Evolutionary conservation across 2,329 filamentous ascomycete genomes (phyloP).

Genomic region (Amesomyces nigricolor): DNA sequence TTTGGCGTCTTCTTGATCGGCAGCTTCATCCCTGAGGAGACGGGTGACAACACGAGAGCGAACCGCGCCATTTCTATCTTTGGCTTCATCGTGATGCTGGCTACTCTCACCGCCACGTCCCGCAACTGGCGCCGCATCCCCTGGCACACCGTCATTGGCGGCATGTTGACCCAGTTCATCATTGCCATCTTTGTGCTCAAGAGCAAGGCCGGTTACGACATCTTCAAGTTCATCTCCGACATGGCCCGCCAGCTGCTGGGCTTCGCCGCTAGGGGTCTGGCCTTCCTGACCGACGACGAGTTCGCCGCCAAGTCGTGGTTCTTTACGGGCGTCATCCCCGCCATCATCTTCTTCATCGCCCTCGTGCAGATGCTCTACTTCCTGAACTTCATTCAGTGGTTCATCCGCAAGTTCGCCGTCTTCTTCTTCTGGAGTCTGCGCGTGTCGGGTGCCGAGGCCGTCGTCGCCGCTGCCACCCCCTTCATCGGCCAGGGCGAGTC

Average conservation of each 20-base stretch:
- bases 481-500: conserved; percentile 95
- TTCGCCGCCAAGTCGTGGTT: conserved; percentile 55
- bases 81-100: conserved; percentile 67
- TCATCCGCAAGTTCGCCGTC: conserved; percentile 76
- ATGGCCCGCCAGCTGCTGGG: conserved; percentile 69
- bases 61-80: conserved; percentile 79
- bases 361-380: conserved; percentile 85
- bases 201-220: conserved; percentile 72
- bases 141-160: conserved; percentile 80
- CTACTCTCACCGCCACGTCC: conserved; percentile 64
- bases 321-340: conserved; percentile 72
- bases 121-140: conserved; percentile 57
- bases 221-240: conserved; percentile 81
- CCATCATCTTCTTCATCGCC: conserved; percentile 94
- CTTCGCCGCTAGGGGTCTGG: conserved; percentile 67
- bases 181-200: conserved; percentile 83
- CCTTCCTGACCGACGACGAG: conserved; percentile 58
- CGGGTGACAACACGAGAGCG: conserved; percentile 67
- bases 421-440: conserved; percentile 90
- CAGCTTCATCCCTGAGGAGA: conserved; percentile 66
- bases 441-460: conserved; percentile 87
- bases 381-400: conserved; percentile 79
- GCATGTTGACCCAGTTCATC: conserved; percentile 84
- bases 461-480: conserved; percentile 85
- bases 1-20: conserved; percentile 71